Percentiles rank a stretch among this genome's conserved stretches.
phyloP scores from a whole-genome alignment of 768 basidiomycete genomes.

The Exidia glandulosa region DNA sequence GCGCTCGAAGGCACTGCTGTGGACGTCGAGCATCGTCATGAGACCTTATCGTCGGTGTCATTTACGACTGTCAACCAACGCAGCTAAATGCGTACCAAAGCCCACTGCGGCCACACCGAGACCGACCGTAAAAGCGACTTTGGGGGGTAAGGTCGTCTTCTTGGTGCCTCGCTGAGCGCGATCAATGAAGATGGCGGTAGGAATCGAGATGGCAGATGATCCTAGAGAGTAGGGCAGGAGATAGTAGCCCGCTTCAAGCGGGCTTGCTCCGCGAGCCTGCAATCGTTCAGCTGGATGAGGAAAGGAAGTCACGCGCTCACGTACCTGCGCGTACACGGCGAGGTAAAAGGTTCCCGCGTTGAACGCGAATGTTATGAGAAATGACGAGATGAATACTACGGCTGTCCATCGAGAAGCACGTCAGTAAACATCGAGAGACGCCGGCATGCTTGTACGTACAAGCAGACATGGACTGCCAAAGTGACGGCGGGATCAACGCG shows the following conservation, averaged over 20 bases:
- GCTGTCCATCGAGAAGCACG: slow-evolving; percentile 27
- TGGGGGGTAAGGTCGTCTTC: slow-evolving; percentile 45
- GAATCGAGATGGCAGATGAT: slow-evolving; percentile 75
- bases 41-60: slow-evolving; percentile 38
- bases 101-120: slow-evolving; percentile 56
- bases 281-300: slow-evolving; percentile 31
- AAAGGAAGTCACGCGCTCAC: slow-evolving; percentile 6
- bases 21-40: slow-evolving; percentile 49
- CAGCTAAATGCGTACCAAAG: slow-evolving; percentile 43
- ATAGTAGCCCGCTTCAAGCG: slow-evolving; percentile 59
- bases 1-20: slow-evolving; percentile 35
- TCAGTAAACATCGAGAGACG: neutral
- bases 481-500: slow-evolving; percentile 56
- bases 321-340: slow-evolving; percentile 71
- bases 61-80: slow-evolving; percentile 5
- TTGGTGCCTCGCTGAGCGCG: slow-evolving; percentile 46
- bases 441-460: slow-evolving; percentile 27
- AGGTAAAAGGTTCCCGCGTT: slow-evolving; percentile 82
- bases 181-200: slow-evolving; percentile 73
- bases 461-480: slow-evolving; percentile 49
- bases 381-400: slow-evolving; percentile 53
- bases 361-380: slow-evolving; percentile 76
- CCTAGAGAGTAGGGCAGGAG: slow-evolving; percentile 79
- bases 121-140: slow-evolving; percentile 54
- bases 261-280: slow-evolving; percentile 51